Evolutionary conservation across 257 asterid species (phyloP).

Genomic region (Euphrasia confusa): DNA sequence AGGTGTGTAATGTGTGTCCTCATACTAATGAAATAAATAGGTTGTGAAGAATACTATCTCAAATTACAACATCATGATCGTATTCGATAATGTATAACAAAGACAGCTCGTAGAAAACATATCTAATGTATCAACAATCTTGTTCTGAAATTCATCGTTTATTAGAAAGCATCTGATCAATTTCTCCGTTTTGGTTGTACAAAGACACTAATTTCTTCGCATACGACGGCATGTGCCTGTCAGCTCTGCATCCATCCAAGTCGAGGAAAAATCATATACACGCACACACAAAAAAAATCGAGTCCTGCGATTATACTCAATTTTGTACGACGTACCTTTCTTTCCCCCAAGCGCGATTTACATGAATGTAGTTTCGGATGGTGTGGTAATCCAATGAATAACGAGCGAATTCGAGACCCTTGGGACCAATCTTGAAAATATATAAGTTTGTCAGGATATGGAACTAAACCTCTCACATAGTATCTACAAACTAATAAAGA

Average conservation of each 20-base stretch:
- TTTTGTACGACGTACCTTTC: constrained; percentile 44
- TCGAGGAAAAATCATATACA: constrained; percentile 12
- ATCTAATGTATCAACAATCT: background rate
- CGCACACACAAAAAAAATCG: background rate
- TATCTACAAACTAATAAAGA: constrained; percentile 12
- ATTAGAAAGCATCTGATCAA: constrained; percentile 64
- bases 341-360: constrained; percentile 86
- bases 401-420: constrained; percentile 96
- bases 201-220: constrained; percentile 74
- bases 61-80: too few relatives aligned
- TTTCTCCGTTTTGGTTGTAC: constrained; percentile 90
- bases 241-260: constrained; percentile 63
- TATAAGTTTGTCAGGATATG: constrained; percentile 3
- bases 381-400: constrained; percentile 95
- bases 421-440: constrained; percentile 69
- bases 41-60: too few relatives aligned
- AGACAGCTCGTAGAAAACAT: background rate
- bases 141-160: constrained; percentile 33
- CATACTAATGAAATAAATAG: too few relatives aligned
- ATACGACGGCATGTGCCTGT: constrained; percentile 76
- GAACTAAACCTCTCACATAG: background rate
- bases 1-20: too few relatives aligned
- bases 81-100: too few relatives aligned
- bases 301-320: background rate
- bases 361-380: constrained; percentile 79